Evolutionary conservation across 306 rosid genomes (phyloP), one percentile per base, ranked within the genome.

Genomic region (Begonia fuchsioides): DNA sequence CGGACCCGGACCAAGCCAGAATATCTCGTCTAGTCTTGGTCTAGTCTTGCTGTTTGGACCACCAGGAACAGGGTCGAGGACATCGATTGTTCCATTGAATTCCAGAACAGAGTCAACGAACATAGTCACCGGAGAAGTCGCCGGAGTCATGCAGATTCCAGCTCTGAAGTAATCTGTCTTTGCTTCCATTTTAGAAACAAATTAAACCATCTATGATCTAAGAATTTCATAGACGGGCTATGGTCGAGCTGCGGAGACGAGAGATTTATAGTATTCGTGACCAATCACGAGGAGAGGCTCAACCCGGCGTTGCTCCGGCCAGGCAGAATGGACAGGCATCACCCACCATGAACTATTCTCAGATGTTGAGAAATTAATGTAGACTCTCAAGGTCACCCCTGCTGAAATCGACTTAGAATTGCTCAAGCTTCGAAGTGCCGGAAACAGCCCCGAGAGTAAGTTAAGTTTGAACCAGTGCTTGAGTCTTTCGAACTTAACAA

Each of bases 61-160:
- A n/a, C n/a, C n/a, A n/a, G n/a, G n/a, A n/a, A n/a, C n/a, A n/a
- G n/a, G 1, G 71, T 86, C n/a, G 96, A 86, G 68, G 94, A 86
- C 38, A 79, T 86, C 19, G 94, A 82, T 40, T 82, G 96, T 44
- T 52, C 73, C 17, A 20, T 79, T 15, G 66, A 81, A 10, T 61
- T 81, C 9, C 73, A 74, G 0, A 72, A 78, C 45, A 82, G 93
- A 6, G 54, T 13, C 10, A 49, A 4, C 12, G 3, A 6, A 10
- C 0, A 11, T 1, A 32, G 39, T 1, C 14, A 14, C 8, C 53
- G 14, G 17, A 35, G 41, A 57, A 26, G 38, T 9, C 15, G 3
- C n/a, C 13, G 39, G 44, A 10, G 4, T 4, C 26, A 19, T 19
- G 2, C 4, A 2, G 26, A 19, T 19, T 19, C 26, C 2, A 4